phyloP scores from a whole-genome alignment of 1,284 basidiomycete species.

The Termitomyces sp. region DNA sequence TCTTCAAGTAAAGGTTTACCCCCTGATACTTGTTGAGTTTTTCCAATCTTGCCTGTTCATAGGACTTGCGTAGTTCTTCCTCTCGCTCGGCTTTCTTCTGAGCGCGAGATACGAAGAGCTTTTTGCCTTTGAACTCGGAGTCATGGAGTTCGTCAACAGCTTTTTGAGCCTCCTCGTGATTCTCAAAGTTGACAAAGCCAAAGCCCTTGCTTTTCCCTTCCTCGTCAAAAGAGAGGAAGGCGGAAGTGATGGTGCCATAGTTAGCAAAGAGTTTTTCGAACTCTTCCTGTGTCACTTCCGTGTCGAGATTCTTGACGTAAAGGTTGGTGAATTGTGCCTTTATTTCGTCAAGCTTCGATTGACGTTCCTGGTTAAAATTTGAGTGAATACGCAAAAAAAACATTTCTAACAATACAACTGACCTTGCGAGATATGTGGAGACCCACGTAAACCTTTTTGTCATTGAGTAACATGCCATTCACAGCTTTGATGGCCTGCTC shows the following conservation, averaged over 20 bases:
- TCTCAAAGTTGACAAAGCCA: conserved; percentile 96
- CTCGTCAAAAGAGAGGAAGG: conserved; percentile 78
- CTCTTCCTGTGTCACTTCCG: conserved; percentile 81
- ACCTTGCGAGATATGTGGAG: conserved; percentile 97
- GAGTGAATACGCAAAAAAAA: not conserved
- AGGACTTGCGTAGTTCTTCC: conserved; percentile 91
- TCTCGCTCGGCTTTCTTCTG: conserved; percentile 99
- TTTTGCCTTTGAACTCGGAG: conserved; percentile 80
- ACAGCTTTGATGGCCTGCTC: conserved; percentile 97
- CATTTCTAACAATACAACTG: conserved; percentile 19
- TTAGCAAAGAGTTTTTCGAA: conserved; percentile 80
- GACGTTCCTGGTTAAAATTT: conserved; percentile 64
- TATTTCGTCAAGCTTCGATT: conserved; percentile 98
- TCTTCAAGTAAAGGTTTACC: conserved; percentile 99
- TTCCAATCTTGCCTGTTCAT: conserved; percentile 97
- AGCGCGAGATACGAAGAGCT: conserved; percentile 93
- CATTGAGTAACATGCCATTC: conserved; percentile 99
- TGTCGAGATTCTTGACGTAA: conserved; percentile 96
- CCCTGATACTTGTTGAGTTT: conserved; percentile 98
- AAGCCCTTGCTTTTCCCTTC: conserved; percentile 94
- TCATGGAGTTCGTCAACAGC: conserved; percentile 94
- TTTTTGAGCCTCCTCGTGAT: conserved; percentile 86
- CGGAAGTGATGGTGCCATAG: conserved; percentile 89
- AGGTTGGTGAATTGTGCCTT: conserved; percentile 97
- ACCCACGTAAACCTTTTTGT: conserved; percentile 99